Conservation (phyloP, 345 rosid species). For the Raphanus sativus region DNA sequence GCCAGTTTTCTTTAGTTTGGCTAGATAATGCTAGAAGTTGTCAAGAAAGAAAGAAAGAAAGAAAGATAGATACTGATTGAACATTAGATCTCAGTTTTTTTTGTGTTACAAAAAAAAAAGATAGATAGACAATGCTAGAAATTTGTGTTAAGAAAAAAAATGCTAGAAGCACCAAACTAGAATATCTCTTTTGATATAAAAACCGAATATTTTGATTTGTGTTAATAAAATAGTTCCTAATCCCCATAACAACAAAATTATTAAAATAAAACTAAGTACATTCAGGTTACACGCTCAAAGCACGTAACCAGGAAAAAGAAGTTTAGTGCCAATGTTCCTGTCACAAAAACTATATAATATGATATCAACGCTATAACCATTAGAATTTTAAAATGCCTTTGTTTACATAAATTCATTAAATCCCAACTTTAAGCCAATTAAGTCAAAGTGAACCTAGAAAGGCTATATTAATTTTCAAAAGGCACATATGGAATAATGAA, state of each 20-base stretch:
- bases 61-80: no score
- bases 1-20: no score
- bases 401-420: background rate
- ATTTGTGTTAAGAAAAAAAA: no score
- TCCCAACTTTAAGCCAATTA: conserved; percentile 16
- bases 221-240: conserved; percentile 18
- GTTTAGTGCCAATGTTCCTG: conserved; percentile 22
- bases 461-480: conserved; percentile 24
- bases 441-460: conserved; percentile 36
- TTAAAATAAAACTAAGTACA: background rate
- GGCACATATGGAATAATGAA: conserved; percentile 3
- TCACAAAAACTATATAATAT: conserved; percentile 10
- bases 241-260: background rate
- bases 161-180: background rate
- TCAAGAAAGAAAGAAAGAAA: no score
- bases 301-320: conserved; percentile 25
- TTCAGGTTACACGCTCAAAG: conserved; percentile 35
- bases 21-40: no score
- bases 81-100: no score
- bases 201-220: background rate
- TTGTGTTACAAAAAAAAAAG: no score
- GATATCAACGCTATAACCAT: background rate
- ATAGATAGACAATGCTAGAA: no score
- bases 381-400: background rate
- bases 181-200: background rate